Evolutionary conservation across 2,329 filamentous ascomycete species (phyloP), one percentile per base, ranked within the genome.

Genomic region (Fusarium floridanum): DNA sequence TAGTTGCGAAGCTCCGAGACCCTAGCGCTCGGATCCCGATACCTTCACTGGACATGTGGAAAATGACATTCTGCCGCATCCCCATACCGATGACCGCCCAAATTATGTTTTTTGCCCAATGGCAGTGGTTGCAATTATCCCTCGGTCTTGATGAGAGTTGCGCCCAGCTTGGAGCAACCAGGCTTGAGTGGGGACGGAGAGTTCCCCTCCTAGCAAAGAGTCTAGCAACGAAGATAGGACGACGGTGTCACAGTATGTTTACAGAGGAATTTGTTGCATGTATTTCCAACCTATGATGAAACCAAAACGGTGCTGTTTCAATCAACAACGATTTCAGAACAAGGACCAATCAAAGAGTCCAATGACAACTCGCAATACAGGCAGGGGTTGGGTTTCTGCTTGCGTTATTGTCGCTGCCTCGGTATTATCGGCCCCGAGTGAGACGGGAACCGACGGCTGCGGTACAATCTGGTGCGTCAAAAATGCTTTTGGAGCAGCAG

Each of bases 401-500:
- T 55, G 48, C 48, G 27, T 32, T 55, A 24, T 50, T 50, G 48
- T 55, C 48, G 27, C 27, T 55, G 48, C 48, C 48, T 55, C 48
- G 48, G 48, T 32, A 55, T 55, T 55, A 55, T 55, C 48, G 48
- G 48, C 24, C 48, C 48, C 48, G 48, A 55, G 48, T 20, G 48
- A 32, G 6, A 55, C 48, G 48, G 48, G 48, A 55, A 32, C 48
- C 48, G 48, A 55, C 24, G 27, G 48, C 27, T 53, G 27, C 24
- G 48, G 48, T 55, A 32, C 27, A 55, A 55, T 55, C 17, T 55
- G 48, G 48, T 32, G 48, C 48, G 48, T n/a, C 48, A 55, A 55
- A 53, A 55, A 55, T 55, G 48, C 48, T 55, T 48, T 61, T 66
- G 50, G 72, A 55, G 48, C 66, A 69, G 17, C 48, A 55, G 48